These are phyloP conservation scores for Ashbya aceris DNA, from an alignment of 1,139 yeast species.

Conservation along the genomic window DNA sequence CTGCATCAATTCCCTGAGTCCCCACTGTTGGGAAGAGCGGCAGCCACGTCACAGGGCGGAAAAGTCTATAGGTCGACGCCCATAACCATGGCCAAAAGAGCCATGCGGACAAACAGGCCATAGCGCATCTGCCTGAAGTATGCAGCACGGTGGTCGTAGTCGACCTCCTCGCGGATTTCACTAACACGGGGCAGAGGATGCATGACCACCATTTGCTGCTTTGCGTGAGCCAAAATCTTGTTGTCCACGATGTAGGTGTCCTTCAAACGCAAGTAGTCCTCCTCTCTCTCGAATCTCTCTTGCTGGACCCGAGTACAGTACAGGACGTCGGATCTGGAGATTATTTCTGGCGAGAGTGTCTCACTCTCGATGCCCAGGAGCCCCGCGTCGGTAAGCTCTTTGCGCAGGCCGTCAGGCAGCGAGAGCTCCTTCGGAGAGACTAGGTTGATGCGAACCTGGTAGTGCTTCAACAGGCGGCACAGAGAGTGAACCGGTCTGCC, in stretches of 20 bases:
- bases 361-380: conserved; percentile 68
- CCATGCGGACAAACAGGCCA: conserved; percentile 98
- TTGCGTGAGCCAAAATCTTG: conserved; percentile 82
- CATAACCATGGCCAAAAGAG: conserved; percentile 92
- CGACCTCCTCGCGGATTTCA: conserved; percentile 96
- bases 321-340: conserved; percentile 84
- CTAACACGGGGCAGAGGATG: conserved; percentile 97
- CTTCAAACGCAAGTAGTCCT: conserved; percentile 79
- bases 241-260: conserved; percentile 90
- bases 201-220: conserved; percentile 97
- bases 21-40: too few relatives aligned
- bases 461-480: conserved; percentile 81
- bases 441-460: conserved; percentile 87
- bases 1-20: too few relatives aligned
- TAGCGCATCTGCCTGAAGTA: conserved; percentile 99
- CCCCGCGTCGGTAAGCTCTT: conserved; percentile 54
- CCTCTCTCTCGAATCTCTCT: conserved; percentile 76
- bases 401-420: conserved; percentile 64
- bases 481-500: conserved; percentile 98
- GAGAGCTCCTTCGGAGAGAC: conserved; percentile 84
- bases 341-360: conserved; percentile 70
- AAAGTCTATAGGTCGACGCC: conserved; percentile 49
- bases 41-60: too few relatives aligned
- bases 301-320: conserved; percentile 98
- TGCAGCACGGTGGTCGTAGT: conserved; percentile 98